Base-by-base conservation (phyloP, 805 yeast genomes). In the Candida palmyrensis region DNA sequence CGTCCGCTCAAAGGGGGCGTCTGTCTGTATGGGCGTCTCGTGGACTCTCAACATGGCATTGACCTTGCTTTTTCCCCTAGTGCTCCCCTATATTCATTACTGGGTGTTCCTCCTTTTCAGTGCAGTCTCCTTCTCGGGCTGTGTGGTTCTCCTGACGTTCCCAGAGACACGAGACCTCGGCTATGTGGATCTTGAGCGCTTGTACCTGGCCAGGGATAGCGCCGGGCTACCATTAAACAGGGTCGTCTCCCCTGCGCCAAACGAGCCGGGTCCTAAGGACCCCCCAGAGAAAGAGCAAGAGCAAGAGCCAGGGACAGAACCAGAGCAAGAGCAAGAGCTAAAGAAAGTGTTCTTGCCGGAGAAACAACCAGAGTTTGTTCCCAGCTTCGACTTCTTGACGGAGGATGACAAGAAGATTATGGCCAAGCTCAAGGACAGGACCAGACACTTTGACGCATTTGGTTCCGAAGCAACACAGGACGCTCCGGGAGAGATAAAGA, bases 1-100 rank as follows among this genome's bases (percentile, higher is more conserved):
- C 18, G 66, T 71, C 1, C 66, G 73, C 39, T 53, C 70, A 0
- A 71, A 68, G 41, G 77, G 76, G 0, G 50, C 66, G 17, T 57
- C 75, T 0, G 40, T 72, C 4, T 64, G 73, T 29, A 65, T 70
- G 66, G 49, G 68, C 17, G 48, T 59, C 10, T 68, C 73, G 2
- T 73, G 77, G 77, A 39, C 55, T 1, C 37, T 63, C 6, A 63
- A 57, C 39, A 62, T 62, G 14, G 20, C 46, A 1, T 46, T 68
- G 32, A 62, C 68, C 0, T 52, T 71, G 32, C 28, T 61, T 2
- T 53, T 69, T 1, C 78, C 79, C 1, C 20, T 59, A 1, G 38
- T 59, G 27, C 47, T 73, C 22, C 49, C 55, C 21, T 23, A 40
- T 8, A 37, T 67, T 13, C 58, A 59, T 27, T 62, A 64, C 57